Base-by-base conservation (phyloP, 306 rosid genomes). In the Cyamopsis tetragonoloba region DNA sequence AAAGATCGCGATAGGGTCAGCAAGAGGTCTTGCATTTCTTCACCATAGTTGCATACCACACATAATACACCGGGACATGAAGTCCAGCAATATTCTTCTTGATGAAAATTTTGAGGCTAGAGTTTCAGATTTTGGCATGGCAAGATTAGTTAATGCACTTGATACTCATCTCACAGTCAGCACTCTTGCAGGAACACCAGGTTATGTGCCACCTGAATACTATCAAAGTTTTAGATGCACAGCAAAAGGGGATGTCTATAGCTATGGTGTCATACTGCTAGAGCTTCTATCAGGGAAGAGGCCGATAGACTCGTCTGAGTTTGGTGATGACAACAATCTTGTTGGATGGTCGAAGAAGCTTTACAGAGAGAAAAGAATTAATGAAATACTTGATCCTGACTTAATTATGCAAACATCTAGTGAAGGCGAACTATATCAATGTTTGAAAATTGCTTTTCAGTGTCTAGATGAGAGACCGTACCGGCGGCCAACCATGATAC, bases 71-170 rank as follows among this genome's bases (percentile, higher is more conserved):
- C 80, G 96, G 0, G 96, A 89, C 73, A 89, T 86, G 93, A 89
- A 89, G 67, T 89, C 96, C 6, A 89, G 96, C 82, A 89, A 89
- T 61, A 88, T 89, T 66, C 96, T 89, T 44, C 82, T 89, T 4
- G 96, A 89, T 62, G 93, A 86, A 59, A 81, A 84, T 20, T 84
- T 89, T 32, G 96, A 89, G 70, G 91, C 96, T 15, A 81, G 91
- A 35, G 96, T 89, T 24, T 89, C 96, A 0, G 96, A 89, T 76
- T 89, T 89, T 15, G 96, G 96, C 32, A 89, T 89, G 96, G 96
- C 96, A 20, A 86, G 96, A 70, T 66, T 89, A 80, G 88, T 89
- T 3, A 86, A 79, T 61, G 92, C 88, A n/a, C 85, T 84, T 0
- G 96, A 89, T 65, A 84, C 96, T 53, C 96, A 89, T 80, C 85